Evolutionary conservation across 2,329 filamentous ascomycete species (phyloP).

Genomic region (Cladophialophora yegresii): DNA sequence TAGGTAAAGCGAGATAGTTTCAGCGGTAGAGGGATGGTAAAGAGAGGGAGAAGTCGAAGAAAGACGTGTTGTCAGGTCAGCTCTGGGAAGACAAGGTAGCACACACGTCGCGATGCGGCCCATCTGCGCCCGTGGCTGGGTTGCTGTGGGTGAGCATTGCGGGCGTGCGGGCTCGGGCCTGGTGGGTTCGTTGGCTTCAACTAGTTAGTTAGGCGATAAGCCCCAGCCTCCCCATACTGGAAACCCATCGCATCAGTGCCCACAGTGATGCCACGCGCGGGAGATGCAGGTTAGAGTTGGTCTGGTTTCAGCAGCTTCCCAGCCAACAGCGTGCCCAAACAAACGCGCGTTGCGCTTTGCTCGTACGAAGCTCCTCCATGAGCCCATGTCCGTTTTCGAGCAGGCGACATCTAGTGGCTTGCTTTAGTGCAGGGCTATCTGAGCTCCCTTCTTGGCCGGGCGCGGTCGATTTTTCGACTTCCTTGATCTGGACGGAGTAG

Average conservation of each 20-base stretch:
- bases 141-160: conserved; percentile 10
- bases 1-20: conserved; percentile 9
- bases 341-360: not conserved
- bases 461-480: not conserved
- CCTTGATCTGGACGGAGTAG: not conserved
- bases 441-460: not conserved
- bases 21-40: conserved; percentile 12
- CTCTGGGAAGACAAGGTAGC: conserved; percentile 3
- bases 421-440: not conserved
- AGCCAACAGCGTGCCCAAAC: conserved; percentile 8
- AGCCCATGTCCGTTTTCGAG: not conserved
- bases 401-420: conserved; percentile 8
- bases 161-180: not conserved
- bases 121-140: conserved; percentile 12
- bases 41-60: conserved; percentile 11
- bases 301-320: conserved; percentile 1
- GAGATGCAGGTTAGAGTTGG: not conserved
- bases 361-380: not conserved
- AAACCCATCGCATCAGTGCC: not conserved
- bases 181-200: not conserved
- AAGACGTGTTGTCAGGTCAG: conserved; percentile 15
- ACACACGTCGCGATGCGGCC: conserved; percentile 6
- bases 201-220: conserved; percentile 9
- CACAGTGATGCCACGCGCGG: not conserved
- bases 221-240: not conserved